phyloP scores from a whole-genome alignment of 768 basidiomycete species.

The Lentinus tigrinus region DNA sequence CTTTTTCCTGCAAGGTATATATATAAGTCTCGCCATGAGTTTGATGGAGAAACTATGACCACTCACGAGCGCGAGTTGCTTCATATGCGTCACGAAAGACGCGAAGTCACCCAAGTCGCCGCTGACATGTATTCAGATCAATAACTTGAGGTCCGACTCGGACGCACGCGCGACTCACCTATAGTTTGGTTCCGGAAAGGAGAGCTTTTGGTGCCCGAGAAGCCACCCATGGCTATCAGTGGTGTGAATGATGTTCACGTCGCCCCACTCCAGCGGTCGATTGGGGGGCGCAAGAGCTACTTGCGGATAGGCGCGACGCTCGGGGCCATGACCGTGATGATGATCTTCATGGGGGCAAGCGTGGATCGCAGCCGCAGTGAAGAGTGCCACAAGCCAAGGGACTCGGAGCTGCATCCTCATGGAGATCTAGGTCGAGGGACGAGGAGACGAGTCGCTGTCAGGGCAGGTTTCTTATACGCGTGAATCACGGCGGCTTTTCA shows the following conservation, averaged over 20 bases:
- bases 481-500: no score
- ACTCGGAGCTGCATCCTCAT: no score
- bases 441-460: no score
- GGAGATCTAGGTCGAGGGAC: no score
- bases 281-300: no score
- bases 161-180: slow-evolving; percentile 43
- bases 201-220: slow-evolving; percentile 76
- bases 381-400: no score
- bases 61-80: slow-evolving; percentile 61
- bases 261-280: slow-evolving; percentile 44
- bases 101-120: slow-evolving; percentile 80
- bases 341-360: no score
- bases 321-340: no score
- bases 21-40: not conserved
- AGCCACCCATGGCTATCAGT: slow-evolving; percentile 86
- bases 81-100: slow-evolving; percentile 85
- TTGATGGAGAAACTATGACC: no score
- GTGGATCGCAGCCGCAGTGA: no score
- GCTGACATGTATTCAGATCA: slow-evolving; percentile 21
- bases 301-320: no score
- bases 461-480: no score
- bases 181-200: slow-evolving; percentile 76
- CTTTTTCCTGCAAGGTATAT: slow-evolving; percentile 48
- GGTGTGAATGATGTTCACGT: slow-evolving; percentile 83
- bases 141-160: not conserved